Evolutionary conservation across 306 rosid genomes (phyloP), one percentile per base, ranked within the genome.

Genomic region (Castanopsis chinensis): DNA sequence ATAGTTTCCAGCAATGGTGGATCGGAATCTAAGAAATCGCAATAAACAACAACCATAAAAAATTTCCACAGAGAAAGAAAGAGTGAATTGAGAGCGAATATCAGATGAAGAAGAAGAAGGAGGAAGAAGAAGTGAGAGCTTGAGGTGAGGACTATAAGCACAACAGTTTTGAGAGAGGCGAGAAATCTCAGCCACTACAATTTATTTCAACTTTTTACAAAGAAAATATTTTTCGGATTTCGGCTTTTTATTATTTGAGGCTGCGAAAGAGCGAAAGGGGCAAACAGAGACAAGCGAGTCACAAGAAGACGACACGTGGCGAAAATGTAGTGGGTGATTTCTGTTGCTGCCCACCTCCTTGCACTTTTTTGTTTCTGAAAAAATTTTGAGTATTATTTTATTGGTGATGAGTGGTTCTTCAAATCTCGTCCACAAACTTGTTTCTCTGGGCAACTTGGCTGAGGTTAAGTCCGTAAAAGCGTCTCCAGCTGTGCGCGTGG

Each of bases 141-240:
- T 45, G 10, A 41, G 20, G 45, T 9, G 57, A 64, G 67, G 82
- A 85, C 80, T 27, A 59, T 69, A 73, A 32, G 80, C 28, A 61
- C 45, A 41, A 41, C 75, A 69, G 81, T 54, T 54, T 33, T 15
- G 63, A 79, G 45, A 75, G 83, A 70, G 71, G 59, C 83, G 82
- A 86, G 87, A 83, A 90, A 88, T 92, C 93, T 90, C 92, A 92
- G 97, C 98, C 98, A 94, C 97, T 78, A 94, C 19, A 71, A 84
- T 88, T 94, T 89, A 1, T 25, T 25, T 25, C 19, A 79, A 76
- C 72, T 77, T 32, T 37, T 41, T 11, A 6, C 5, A 25, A 25
- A 52, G 17, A 53, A 0, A 10, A 80, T 64, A 53, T 71, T 30
- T 19, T 53, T 70, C 27, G 53, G 57, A 51, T 19, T 35, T 64